Base-by-base conservation (phyloP, 2,329 filamentous ascomycete species). In the Orbilia ellipsospora region DNA sequence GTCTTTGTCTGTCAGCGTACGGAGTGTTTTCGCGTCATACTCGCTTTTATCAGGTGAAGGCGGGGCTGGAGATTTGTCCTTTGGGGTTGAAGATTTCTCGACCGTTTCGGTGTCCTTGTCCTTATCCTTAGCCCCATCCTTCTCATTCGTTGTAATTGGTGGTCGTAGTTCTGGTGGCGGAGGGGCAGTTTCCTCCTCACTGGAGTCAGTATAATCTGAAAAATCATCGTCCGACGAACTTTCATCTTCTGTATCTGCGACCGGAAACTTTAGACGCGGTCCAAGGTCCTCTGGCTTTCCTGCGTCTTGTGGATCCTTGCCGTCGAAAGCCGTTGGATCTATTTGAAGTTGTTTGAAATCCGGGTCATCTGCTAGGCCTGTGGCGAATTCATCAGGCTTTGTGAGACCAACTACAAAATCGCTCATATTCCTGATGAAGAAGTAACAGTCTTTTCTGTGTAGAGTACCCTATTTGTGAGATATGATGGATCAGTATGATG, bases 241-340 rank as follows among this genome's bases (percentile, higher is more conserved):
- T 36, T 36, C 31, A 36, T 7, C 6, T 2, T 36, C 31, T 36
- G 31, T 2, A 36, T 36, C 31, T 36, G 31, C 31, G 5, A 36
- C 31, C 31, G 31, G 31, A 36, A 36, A 36, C 31, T 36, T 7
- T 36, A 36, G 31, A 6, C 10, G 1, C 6, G 31, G 31, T 36
- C 8, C 8, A 10, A 36, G 31, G 31, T 36, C 31, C 8, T 36
- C 31, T 36, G 31, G 31, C 10, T 36, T 36, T 36, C 31, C 31
- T 7, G 6, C 1, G 31, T 36, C 31, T 48, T 48, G 44, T 4
- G 44, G 44, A 15, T 48, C 44, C n/a, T 36, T 44, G 20, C 36
- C 55, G 8, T 55, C 54, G 13, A 73, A 73, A 16, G 60, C 60
- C 13, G 54, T 65, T 4, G 68, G 68, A 28, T 73, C 54, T 13